Percentiles rank a stretch among this genome's conserved stretches.
Evolutionary conservation across 345 rosid genomes (phyloP).

Genomic region (Eutrema heterophyllum): DNA sequence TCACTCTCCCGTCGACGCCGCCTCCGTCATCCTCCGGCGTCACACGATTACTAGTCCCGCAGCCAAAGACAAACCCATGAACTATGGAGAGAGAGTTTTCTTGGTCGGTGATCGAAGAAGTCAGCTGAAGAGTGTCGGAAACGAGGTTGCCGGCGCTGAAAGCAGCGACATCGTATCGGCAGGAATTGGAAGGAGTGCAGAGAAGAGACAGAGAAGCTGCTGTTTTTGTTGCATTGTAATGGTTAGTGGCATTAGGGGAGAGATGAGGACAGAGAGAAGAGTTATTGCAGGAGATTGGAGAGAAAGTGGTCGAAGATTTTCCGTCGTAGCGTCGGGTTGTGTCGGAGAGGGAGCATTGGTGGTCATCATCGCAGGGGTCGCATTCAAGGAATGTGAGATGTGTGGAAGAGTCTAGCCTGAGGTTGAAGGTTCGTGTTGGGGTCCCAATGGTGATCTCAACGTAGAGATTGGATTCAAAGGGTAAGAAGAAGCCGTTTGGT

Average conservation of each 20-base stretch:
- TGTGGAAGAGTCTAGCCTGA: slow-evolving; percentile 32
- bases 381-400: slow-evolving; percentile 32
- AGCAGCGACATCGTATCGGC: slow-evolving; percentile 22
- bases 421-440: slow-evolving; percentile 25
- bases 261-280: slow-evolving; percentile 22
- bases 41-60: slow-evolving; percentile 18
- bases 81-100: slow-evolving; percentile 26
- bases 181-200: slow-evolving; percentile 17
- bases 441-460: slow-evolving; percentile 24
- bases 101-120: slow-evolving; percentile 30
- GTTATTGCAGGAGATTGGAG: slow-evolving; percentile 22
- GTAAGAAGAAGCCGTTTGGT: slow-evolving; percentile 30
- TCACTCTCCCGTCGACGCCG: slow-evolving; percentile 27
- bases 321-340: neutral
- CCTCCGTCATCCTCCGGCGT: slow-evolving; percentile 9
- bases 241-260: neutral
- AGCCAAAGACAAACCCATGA: slow-evolving; percentile 33
- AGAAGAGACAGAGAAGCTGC: slow-evolving; percentile 18
- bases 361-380: slow-evolving; percentile 10
- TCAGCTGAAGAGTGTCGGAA: slow-evolving; percentile 32
- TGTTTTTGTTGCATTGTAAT: neutral
- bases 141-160: slow-evolving; percentile 25
- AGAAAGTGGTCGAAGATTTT: slow-evolving; percentile 23
- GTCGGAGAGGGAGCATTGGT: slow-evolving; percentile 23
- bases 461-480: slow-evolving; percentile 31